These are phyloP conservation scores for Alternaria consortialis DNA, from an alignment of 2,329 filamentous ascomycete genomes.

Conservation along the genomic window DNA sequence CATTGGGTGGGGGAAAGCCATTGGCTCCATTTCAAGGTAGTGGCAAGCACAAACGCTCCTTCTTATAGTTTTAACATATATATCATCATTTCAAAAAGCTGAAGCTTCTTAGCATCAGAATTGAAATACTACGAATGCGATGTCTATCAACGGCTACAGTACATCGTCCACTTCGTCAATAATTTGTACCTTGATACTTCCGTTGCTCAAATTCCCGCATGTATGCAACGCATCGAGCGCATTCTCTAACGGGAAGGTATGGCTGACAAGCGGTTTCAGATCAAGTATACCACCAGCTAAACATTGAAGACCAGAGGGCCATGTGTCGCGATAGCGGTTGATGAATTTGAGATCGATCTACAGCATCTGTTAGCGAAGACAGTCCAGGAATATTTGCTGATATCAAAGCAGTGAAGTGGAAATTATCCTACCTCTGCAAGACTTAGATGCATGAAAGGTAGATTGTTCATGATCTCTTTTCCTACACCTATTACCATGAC, in stretches of 20 bases:
- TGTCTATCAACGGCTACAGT: constrained; percentile 14
- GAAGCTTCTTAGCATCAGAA: neutral
- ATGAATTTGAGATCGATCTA: constrained; percentile 75
- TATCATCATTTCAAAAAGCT: neutral
- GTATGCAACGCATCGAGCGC: constrained; percentile 67
- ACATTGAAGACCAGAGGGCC: constrained; percentile 71
- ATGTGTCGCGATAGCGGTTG: constrained; percentile 74
- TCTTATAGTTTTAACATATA: neutral
- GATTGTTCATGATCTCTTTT: constrained; percentile 68
- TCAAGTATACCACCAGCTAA: constrained; percentile 68
- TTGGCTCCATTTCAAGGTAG: neutral
- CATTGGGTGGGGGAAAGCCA: neutral
- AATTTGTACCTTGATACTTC: constrained; percentile 69
- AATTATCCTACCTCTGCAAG: constrained; percentile 61
- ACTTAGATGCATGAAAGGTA: constrained; percentile 73
- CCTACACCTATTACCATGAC: constrained; percentile 73
- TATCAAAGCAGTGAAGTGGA: neutral
- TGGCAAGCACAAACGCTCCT: neutral
- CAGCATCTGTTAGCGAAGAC: neutral
- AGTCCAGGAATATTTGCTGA: accelerated
- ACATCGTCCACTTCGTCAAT: constrained; percentile 56
- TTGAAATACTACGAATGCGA: neutral
- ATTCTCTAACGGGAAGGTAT: constrained; percentile 69
- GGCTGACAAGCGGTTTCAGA: constrained; percentile 69
- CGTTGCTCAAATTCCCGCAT: constrained; percentile 61